Percentiles rank a stretch among this genome's conserved stretches.
phyloP scores from a whole-genome alignment of 345 rosid genomes.

The Hirschfeldia incana region DNA sequence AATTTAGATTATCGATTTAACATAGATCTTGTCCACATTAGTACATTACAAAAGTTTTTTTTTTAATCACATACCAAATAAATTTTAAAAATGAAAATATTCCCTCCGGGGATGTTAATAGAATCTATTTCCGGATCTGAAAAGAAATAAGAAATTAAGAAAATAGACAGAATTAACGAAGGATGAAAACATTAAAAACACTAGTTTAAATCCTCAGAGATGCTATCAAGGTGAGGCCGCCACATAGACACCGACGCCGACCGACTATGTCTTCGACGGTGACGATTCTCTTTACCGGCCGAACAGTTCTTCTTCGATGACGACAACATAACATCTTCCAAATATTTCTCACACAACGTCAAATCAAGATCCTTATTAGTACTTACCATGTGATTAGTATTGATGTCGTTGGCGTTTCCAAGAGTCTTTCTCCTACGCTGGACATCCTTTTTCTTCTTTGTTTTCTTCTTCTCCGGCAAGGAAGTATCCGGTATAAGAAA shows the following conservation, averaged over 20 bases:
- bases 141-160: constrained; percentile 9
- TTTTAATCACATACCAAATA: constrained; percentile 8
- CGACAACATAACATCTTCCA: constrained; percentile 36
- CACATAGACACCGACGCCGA: constrained; percentile 53
- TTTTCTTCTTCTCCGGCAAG: constrained; percentile 52
- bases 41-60: constrained; percentile 15
- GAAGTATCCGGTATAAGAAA: constrained; percentile 76
- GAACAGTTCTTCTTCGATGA: constrained; percentile 36
- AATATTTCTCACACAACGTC: constrained; percentile 39
- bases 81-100: not conserved
- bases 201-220: constrained; percentile 61
- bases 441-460: constrained; percentile 1
- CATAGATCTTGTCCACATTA: constrained; percentile 38
- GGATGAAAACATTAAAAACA: not conserved
- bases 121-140: constrained; percentile 26
- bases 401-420: constrained; percentile 18
- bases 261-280: constrained; percentile 58
- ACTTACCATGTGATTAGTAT: constrained; percentile 1
- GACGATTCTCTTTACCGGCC: constrained; percentile 36
- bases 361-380: constrained; percentile 15
- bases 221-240: constrained; percentile 79
- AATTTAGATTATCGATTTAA: constrained; percentile 21
- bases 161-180: constrained; percentile 27
- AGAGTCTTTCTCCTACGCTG: constrained; percentile 11
- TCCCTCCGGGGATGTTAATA: constrained; percentile 19